A percentile compares a stretch with the other conserved stretches of the same genome.
Conservation (phyloP, 495 filamentous ascomycete genomes). For the Aspergillus wentii region DNA sequence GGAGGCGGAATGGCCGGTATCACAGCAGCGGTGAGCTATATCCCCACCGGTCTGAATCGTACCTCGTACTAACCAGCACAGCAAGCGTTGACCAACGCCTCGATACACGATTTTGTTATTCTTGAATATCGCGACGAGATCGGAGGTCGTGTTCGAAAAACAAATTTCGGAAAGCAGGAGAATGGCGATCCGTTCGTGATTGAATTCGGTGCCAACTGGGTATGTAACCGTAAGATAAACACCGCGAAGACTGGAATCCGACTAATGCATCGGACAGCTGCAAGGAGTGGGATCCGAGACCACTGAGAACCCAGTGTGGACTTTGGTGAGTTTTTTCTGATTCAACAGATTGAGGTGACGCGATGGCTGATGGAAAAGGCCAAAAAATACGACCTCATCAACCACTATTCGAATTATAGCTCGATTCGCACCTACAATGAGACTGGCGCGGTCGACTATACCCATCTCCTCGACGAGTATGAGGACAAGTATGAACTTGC, state of each 20-base stretch:
- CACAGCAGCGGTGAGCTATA: constrained; percentile 55
- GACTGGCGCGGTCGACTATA: constrained; percentile 47
- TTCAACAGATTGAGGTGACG: background rate
- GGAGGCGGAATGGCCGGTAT: constrained; percentile 57
- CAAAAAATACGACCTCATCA: constrained; percentile 58
- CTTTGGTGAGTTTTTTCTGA: constrained; percentile 33
- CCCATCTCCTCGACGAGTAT: constrained; percentile 45
- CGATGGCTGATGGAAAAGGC: constrained; percentile 24
- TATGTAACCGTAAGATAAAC: constrained; percentile 9
- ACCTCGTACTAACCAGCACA: constrained; percentile 15
- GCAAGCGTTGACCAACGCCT: constrained; percentile 62
- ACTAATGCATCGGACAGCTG: constrained; percentile 30
- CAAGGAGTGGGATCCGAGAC: constrained; percentile 54
- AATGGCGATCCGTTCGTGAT: constrained; percentile 53
- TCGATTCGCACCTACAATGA: constrained; percentile 58
- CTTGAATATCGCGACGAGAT: constrained; percentile 62
- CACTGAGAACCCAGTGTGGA: constrained; percentile 64
- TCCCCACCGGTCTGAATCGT: background rate
- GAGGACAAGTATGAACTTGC: constrained; percentile 44
- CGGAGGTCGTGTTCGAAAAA: constrained; percentile 55
- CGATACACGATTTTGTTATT: constrained; percentile 63
- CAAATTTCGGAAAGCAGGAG: constrained; percentile 51
- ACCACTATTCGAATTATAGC: constrained; percentile 57
- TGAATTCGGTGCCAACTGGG: constrained; percentile 71
- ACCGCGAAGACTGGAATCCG: background rate